These are phyloP conservation scores for Pyrus communis DNA, from an alignment of 306 rosid genomes.

Conservation along the genomic window DNA sequence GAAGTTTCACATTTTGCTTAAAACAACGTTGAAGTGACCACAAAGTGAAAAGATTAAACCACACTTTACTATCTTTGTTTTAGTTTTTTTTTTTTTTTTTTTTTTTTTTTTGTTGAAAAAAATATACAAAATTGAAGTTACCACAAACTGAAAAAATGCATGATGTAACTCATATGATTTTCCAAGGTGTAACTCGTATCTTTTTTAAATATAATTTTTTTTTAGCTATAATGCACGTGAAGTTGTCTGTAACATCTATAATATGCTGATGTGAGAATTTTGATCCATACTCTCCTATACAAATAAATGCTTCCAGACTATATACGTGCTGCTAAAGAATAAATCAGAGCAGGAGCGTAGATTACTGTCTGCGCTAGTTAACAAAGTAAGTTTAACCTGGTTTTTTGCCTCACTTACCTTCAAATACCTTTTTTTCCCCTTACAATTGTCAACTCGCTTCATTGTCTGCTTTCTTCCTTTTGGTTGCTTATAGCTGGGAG, in stretches of 20 bases:
- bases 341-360: conserved; percentile 94
- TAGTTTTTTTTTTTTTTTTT: too few relatives aligned
- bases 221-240: not conserved
- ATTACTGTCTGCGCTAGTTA: conserved; percentile 81
- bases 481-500: conserved; percentile 70
- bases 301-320: conserved; percentile 41
- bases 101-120: too few relatives aligned
- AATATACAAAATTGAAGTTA: not conserved
- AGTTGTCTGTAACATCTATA: not conserved
- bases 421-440: not conserved
- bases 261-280: not conserved
- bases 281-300: not conserved
- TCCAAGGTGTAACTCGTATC: not conserved
- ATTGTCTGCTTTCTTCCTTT: not conserved
- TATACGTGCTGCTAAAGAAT: conserved; percentile 69
- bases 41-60: not conserved
- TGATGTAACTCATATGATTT: too few relatives aligned
- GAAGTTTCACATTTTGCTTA: not conserved
- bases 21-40: not conserved
- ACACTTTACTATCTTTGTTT: too few relatives aligned
- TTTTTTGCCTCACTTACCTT: not conserved
- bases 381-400: conserved; percentile 60
- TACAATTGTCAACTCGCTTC: not conserved
- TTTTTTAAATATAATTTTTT: not conserved
- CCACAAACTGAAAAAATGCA: not conserved